A percentile compares a stretch with the other conserved stretches of the same genome.
Conservation (phyloP, 106 monocot species). For the Apostasia shenzhenica region DNA sequence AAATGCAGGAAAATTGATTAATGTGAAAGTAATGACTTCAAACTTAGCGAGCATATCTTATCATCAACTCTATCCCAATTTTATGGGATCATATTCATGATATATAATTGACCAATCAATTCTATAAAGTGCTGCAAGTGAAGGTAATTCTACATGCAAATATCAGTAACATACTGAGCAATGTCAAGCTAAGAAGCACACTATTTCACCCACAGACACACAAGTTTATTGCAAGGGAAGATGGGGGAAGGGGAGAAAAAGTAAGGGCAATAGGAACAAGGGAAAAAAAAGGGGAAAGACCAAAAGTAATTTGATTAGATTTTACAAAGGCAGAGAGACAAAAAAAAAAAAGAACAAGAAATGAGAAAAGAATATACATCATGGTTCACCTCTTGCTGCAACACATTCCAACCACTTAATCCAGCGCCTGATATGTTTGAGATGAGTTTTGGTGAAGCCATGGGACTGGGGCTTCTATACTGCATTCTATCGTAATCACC, state of each 20-base stretch:
- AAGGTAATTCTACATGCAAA: too few species aligned
- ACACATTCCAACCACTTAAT: constrained; percentile 56
- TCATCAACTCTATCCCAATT: neutral
- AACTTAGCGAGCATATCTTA: neutral
- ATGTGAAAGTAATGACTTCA: neutral
- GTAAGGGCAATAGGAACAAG: neutral
- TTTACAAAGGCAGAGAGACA: neutral
- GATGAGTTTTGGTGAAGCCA: constrained; percentile 50
- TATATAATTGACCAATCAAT: too few species aligned
- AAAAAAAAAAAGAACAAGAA: neutral
- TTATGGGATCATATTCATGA: too few species aligned
- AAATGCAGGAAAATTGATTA: neutral
- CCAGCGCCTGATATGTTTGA: constrained; percentile 30
- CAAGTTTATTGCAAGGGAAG: neutral
- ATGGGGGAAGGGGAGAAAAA: neutral
- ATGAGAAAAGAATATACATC: neutral
- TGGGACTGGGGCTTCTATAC: constrained; percentile 81
- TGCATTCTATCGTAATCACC: constrained; percentile 65
- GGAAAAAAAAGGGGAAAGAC: neutral
- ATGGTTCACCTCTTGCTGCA: constrained; percentile 64
- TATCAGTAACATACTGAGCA: too few species aligned
- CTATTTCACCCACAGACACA: too few species aligned
- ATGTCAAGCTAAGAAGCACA: too few species aligned
- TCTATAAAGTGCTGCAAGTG: too few species aligned
- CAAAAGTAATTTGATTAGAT: neutral